A percentile compares a stretch with the other conserved stretches of the same genome.
phyloP scores from a whole-genome alignment of 495 filamentous ascomycete species.

The Aspergillus sparsus region DNA sequence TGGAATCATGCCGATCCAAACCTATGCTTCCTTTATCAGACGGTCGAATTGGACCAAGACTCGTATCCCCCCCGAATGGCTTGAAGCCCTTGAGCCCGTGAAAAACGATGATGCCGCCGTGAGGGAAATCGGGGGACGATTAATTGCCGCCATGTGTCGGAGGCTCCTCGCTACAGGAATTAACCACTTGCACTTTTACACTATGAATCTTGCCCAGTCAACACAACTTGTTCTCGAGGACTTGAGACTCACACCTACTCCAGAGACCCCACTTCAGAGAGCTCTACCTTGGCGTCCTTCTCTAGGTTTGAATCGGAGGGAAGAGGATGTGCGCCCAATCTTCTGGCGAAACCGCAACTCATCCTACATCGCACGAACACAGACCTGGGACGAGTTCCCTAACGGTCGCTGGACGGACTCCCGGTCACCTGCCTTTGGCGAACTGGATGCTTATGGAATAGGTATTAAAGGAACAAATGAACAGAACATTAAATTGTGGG shows the following conservation, averaged over 20 bases:
- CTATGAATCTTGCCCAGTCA: slow-evolving; percentile 96
- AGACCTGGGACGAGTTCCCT: slow-evolving; percentile 99
- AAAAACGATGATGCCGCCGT: slow-evolving; percentile 97
- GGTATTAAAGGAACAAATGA: slow-evolving; percentile 97
- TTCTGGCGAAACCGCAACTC: slow-evolving; percentile 98
- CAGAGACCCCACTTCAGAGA: slow-evolving; percentile 73
- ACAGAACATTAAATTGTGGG: slow-evolving; percentile 94
- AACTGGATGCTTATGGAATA: slow-evolving; percentile 93
- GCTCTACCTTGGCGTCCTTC: slow-evolving; percentile 94
- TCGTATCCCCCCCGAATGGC: slow-evolving; percentile 78
- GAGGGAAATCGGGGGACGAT: slow-evolving; percentile 80
- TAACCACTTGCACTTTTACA: slow-evolving; percentile 95
- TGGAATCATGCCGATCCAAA: slow-evolving; percentile 98
- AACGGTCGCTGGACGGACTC: slow-evolving; percentile 99
- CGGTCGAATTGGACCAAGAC: slow-evolving; percentile 87
- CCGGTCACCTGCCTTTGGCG: slow-evolving; percentile 93
- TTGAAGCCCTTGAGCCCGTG: slow-evolving; percentile 79
- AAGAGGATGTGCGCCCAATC: slow-evolving; percentile 96
- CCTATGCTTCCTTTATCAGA: slow-evolving; percentile 86
- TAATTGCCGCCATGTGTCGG: slow-evolving; percentile 92
- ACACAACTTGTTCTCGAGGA: slow-evolving; percentile 93
- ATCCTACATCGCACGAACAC: slow-evolving; percentile 90
- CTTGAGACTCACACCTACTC: slow-evolving; percentile 74
- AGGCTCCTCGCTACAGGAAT: slow-evolving; percentile 80
- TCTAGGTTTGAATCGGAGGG: slow-evolving; percentile 79